Percentiles rank a stretch among this genome's conserved stretches.
These are phyloP conservation scores for Medicago ruthenica DNA, from an alignment of 306 rosid genomes.

Conservation along the genomic window DNA sequence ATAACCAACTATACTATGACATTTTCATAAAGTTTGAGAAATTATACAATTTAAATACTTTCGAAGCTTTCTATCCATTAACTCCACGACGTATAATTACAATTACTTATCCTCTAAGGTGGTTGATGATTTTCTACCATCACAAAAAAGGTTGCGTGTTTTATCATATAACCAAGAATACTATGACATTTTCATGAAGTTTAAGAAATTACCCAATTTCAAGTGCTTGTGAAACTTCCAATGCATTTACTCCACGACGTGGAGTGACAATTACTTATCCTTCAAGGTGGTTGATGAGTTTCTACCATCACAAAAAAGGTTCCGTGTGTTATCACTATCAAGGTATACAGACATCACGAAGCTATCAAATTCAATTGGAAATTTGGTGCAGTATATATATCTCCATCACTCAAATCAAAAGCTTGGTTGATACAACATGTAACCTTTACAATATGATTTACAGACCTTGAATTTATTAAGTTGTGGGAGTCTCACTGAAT, in stretches of 20 bases:
- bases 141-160: no score
- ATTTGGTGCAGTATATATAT: not conserved
- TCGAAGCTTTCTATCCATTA: not conserved
- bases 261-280: not conserved
- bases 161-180: no score
- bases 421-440: not conserved
- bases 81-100: no score
- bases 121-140: no score
- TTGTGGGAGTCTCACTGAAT: not conserved
- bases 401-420: not conserved
- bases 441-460: slow-evolving; percentile 17
- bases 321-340: not conserved
- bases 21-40: not conserved
- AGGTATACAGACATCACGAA: not conserved
- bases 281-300: not conserved
- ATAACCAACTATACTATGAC: not conserved
- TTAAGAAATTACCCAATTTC: no score
- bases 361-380: not conserved
- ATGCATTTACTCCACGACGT: no score
- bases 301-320: not conserved
- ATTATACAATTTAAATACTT: not conserved
- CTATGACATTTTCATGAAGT: no score
- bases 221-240: no score
- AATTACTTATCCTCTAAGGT: no score
- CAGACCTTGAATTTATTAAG: not conserved